These are phyloP conservation scores for Talaromyces wortmannii DNA, from an alignment of 495 filamentous ascomycete genomes.

Conservation along the genomic window DNA sequence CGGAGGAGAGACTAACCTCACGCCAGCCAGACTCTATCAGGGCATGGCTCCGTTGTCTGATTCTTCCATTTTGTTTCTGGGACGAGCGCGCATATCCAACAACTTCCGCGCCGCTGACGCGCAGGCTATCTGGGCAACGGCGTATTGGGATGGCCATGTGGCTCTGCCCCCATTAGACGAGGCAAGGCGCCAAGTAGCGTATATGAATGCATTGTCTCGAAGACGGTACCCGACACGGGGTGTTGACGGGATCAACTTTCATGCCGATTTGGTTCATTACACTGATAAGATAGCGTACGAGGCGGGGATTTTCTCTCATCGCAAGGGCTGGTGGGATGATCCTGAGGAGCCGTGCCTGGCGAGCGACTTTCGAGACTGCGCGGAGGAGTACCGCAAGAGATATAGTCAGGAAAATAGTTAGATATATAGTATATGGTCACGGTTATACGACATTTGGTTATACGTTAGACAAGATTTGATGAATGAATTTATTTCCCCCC, in stretches of 20 bases:
- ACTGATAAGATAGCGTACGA: constrained; percentile 22
- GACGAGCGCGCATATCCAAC: constrained; percentile 22
- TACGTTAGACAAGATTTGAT: no score
- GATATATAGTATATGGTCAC: no score
- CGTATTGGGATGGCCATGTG: constrained; percentile 28
- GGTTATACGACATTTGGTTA: no score
- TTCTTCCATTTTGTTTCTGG: constrained; percentile 33
- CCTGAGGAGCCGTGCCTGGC: constrained; percentile 17
- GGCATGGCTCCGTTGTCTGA: constrained; percentile 26
- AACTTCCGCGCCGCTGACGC: constrained; percentile 29
- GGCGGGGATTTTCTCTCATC: constrained; percentile 21
- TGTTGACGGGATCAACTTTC: constrained; percentile 23
- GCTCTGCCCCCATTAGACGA: constrained; percentile 15
- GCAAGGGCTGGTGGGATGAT: constrained; percentile 19
- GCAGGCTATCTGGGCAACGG: constrained; percentile 39
- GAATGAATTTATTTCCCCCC: no score
- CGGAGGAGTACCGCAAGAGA: constrained; percentile 19
- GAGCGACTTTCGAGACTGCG: constrained; percentile 14
- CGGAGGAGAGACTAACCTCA: constrained; percentile 4
- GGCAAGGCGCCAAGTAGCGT: constrained; percentile 23
- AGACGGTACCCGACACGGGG: constrained; percentile 30
- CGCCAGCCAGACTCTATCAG: constrained; percentile 32
- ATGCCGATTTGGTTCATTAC: constrained; percentile 26
- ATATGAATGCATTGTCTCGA: constrained; percentile 23
- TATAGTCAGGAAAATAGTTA: neutral